Evolutionary conservation across 768 basidiomycete genomes (phyloP).

Genomic region (Coprinopsis marcescibilis): DNA sequence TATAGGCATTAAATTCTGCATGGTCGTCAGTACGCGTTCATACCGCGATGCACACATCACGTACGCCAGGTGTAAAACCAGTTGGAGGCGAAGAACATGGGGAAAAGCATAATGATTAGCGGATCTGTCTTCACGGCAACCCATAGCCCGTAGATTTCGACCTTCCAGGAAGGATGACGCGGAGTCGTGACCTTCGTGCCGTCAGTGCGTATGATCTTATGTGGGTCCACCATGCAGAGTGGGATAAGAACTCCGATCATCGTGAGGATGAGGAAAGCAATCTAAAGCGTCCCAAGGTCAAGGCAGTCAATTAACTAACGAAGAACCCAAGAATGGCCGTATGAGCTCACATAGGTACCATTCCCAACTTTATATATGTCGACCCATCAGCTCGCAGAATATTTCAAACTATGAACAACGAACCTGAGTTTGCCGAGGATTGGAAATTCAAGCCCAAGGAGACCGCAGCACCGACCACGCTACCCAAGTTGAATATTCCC

Average conservation of each 20-base stretch:
- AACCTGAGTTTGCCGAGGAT: slow-evolving; percentile 40
- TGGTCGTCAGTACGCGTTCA: slow-evolving; percentile 1
- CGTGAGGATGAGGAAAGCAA: slow-evolving; percentile 70
- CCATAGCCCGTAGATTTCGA: slow-evolving; percentile 66
- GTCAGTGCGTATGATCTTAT: slow-evolving; percentile 68
- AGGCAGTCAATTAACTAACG: not conserved
- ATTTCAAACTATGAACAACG: slow-evolving; percentile 10
- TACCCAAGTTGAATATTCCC: slow-evolving; percentile 78
- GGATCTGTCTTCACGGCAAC: slow-evolving; percentile 66
- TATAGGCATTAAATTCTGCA: slow-evolving; percentile 74
- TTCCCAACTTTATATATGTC: slow-evolving; percentile 44
- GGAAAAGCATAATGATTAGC: slow-evolving; percentile 68
- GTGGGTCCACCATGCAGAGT: slow-evolving; percentile 64
- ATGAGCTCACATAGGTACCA: slow-evolving; percentile 61
- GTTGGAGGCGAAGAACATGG: slow-evolving; percentile 81
- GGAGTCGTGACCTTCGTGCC: slow-evolving; percentile 60
- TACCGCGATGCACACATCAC: slow-evolving; percentile 17
- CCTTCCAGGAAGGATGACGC: slow-evolving; percentile 72
- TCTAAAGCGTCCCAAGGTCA: slow-evolving; percentile 33
- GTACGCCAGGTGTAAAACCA: slow-evolving; percentile 86
- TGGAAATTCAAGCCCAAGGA: slow-evolving; percentile 68
- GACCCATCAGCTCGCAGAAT: slow-evolving; percentile 1
- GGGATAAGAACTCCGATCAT: slow-evolving; percentile 64
- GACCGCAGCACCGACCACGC: slow-evolving; percentile 73
- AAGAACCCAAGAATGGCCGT: too few relatives aligned